Base-by-base conservation (phyloP, 106 monocot genomes). In the Posidonia australis region DNA sequence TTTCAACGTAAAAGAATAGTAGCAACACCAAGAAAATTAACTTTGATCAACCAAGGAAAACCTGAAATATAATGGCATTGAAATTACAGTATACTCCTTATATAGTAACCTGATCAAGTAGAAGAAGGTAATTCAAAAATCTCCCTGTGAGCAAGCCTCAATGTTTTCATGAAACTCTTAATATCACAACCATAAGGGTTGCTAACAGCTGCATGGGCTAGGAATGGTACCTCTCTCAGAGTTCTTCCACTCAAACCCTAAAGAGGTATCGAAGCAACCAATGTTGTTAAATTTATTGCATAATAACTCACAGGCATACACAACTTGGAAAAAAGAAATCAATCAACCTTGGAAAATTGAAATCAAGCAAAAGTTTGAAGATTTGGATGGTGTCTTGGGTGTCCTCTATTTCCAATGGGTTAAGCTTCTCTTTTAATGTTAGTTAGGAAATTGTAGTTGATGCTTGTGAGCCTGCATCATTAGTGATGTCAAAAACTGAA, bases 221-320 rank as follows among this genome's bases (percentile, higher is more conserved):
- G 55, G 66, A 90, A 98, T 29, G 96, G 96, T 67, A 98, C 76
- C 70, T 91, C 91, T 75, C 90, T 85, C 65, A 91, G 55, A 22
- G 87, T 48, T 68, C 96, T 76, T 27, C 96, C 87, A 36, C 90
- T 98, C 63, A 91, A 72, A 44, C 96, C 96, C 96, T 96, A 75
- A 1, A 70, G 55, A n/a, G 12, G 5, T 5, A 17, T 28, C 12
- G 0, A 60, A 32, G 51, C 16, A 67, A 43, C 25, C n/a, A 58
- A 20, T 24, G 18, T 36, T n/a, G n/a, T n/a, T n/a, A n/a, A n/a
- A n/a, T n/a, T n/a, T n/a, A n/a, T n/a, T n/a, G n/a, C n/a, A n/a
- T 45, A 45, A 10, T 45, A 10, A 54, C 23, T 54, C 54, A 0
- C 6, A 10, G 21, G 11, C 18, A 0, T 20, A 55, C 6, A 12